Percentiles rank a stretch among this genome's conserved stretches.
phyloP scores from a whole-genome alignment of 2,329 filamentous ascomycete species.

The Paecilomyces variotii region DNA sequence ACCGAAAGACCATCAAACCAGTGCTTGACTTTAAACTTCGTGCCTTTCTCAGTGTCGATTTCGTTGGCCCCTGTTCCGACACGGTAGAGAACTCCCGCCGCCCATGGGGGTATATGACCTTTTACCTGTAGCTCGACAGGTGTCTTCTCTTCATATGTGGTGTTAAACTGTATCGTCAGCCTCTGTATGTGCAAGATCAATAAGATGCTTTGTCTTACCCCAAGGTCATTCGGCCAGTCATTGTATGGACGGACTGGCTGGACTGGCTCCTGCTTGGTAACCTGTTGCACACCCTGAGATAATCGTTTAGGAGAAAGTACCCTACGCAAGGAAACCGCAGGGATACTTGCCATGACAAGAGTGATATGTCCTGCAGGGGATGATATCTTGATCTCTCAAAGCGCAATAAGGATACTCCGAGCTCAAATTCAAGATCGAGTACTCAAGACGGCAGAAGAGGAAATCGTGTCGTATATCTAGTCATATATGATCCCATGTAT shows the following conservation, averaged over 20 bases:
- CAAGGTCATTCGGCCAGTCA: conserved; percentile 46
- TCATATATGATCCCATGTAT: not conserved
- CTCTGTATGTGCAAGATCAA: conserved; percentile 4
- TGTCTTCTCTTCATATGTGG: conserved; percentile 55
- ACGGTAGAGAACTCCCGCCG: conserved; percentile 63
- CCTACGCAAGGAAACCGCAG: not conserved
- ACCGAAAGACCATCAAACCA: conserved; percentile 77
- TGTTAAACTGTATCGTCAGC: conserved; percentile 51
- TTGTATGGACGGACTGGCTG: conserved; percentile 21
- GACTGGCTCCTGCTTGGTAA: conserved; percentile 2
- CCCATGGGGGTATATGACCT: conserved; percentile 63
- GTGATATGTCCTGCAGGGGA: not conserved
- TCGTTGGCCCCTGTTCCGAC: conserved; percentile 63
- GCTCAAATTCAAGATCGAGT: not conserved
- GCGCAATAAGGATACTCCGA: not conserved
- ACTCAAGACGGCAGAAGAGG: not conserved
- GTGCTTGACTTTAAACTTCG: conserved; percentile 55
- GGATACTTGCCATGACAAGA: not conserved
- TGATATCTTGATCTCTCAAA: not conserved
- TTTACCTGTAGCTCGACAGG: conserved; percentile 57
- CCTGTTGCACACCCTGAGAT: not conserved
- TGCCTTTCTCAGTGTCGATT: conserved; percentile 53
- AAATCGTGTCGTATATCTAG: not conserved
- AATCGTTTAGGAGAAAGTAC: not conserved
- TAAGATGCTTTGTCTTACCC: conserved; percentile 28